Evolutionary conservation across 192 early-diverging fungal genomes (phyloP), one percentile per base, ranked within the genome.

Genomic region (Entomortierella chlamydospora): DNA sequence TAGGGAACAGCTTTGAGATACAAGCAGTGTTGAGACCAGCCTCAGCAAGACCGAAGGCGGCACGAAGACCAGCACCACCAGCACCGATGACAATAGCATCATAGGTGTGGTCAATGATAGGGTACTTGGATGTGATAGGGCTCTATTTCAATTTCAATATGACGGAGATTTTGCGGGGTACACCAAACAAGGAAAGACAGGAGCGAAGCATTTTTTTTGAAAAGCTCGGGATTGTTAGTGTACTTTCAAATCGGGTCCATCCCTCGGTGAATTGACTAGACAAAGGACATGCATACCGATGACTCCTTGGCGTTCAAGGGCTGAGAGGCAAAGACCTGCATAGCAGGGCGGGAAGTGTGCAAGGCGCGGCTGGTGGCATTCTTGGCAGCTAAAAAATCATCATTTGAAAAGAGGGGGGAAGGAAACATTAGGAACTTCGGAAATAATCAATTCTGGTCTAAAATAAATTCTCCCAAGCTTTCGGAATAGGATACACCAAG

Each of bases 81-180:
- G 98, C 96, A 76, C 98, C 98, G 45, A 99, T 90, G 34, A 99
- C 97, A 54, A 99, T 87, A n/a, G 97, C 98, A 82, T 99, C 98
- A 78, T 97, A 99, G 50, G 95, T 94, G 83, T 99, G 98, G 81
- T 99, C 98, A 60, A 98, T 95, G 79, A 99, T 90, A 62, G 95
- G 93, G 87, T 99, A 99, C 64, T 93, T 90, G 66, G 82, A 85
- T 23, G 89, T 85, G 79, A 92, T 89, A 49, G 85, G 49, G 30
- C 83, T 86, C 85, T 89, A 29, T 66, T 66, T 28, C 29, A n/a
- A 37, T 30, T 45, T 31, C 17, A 26, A 11, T 20, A 58, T 57
- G 56, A 22, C 0, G 33, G 23, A 34, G 3, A 41, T 51, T 63
- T 55, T 59, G 76, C 68, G 76, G 76, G 68, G 76, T 66, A 78